Conservation (phyloP, 2,329 filamentous ascomycete species). For the Verticillium klebahnii region DNA sequence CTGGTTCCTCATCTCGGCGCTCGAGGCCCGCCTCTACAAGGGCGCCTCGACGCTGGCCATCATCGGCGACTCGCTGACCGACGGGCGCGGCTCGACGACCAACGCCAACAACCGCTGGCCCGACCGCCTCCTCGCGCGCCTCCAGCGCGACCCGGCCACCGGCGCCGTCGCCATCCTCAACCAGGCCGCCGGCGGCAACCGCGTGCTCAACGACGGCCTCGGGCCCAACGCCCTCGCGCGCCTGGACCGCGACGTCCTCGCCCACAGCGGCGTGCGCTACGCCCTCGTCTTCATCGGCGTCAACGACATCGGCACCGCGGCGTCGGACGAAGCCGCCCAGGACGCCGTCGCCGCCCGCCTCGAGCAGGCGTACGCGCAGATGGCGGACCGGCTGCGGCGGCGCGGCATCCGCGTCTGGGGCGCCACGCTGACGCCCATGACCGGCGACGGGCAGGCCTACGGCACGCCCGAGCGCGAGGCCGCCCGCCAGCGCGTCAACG, state of each 20-base stretch:
- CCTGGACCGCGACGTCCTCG: slow-evolving; percentile 55
- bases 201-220: slow-evolving; percentile 53
- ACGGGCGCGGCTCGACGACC: slow-evolving; percentile 56
- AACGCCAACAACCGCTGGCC: slow-evolving; percentile 50
- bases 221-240: slow-evolving; percentile 54
- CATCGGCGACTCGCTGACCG: slow-evolving; percentile 63
- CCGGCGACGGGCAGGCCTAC: slow-evolving; percentile 45
- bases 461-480: slow-evolving; percentile 44
- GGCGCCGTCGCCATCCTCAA: slow-evolving; percentile 47
- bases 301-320: slow-evolving; percentile 57
- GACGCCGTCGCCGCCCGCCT: slow-evolving; percentile 39
- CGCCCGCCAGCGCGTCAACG: slow-evolving; percentile 51
- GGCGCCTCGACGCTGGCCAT: slow-evolving; percentile 42
- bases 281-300: slow-evolving; percentile 59
- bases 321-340: slow-evolving; percentile 36
- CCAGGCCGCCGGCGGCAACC: slow-evolving; percentile 60
- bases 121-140: slow-evolving; percentile 35
- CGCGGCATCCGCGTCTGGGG: slow-evolving; percentile 50
- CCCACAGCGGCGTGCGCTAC: slow-evolving; percentile 49
- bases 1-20: slow-evolving; percentile 56
- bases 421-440: slow-evolving; percentile 45
- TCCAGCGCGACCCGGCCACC: slow-evolving; percentile 29
- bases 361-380: slow-evolving; percentile 51
- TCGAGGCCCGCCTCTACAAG: slow-evolving; percentile 47
- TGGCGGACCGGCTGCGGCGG: slow-evolving; percentile 46